Conservation (phyloP, 345 rosid genomes). For the Acer negundo region DNA sequence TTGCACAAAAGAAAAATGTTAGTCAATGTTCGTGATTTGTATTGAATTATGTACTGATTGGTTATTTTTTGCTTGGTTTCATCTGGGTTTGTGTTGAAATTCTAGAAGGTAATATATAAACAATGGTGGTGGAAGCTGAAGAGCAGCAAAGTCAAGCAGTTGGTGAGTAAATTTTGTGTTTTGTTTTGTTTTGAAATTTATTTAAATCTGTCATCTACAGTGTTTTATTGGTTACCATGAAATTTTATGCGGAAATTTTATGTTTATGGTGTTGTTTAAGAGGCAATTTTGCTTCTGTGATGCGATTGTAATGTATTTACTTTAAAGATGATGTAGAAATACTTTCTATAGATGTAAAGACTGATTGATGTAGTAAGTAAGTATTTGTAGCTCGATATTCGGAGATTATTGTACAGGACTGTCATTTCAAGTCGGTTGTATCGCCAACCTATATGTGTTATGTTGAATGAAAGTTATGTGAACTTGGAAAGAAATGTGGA, state of each 20-base stretch:
- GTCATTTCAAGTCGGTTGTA: neutral
- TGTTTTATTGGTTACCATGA: neutral
- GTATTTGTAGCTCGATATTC: neutral
- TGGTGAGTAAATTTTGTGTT: constrained; percentile 29
- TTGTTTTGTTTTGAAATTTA: neutral
- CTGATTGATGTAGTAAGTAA: neutral
- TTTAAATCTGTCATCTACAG: neutral
- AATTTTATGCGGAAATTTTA: neutral
- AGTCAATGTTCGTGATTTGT: neutral
- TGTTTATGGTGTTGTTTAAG: neutral
- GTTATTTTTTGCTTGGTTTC: neutral
- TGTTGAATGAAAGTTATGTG: neutral
- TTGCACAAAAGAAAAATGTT: neutral
- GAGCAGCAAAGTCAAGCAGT: constrained; percentile 44
- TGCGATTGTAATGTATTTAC: neutral
- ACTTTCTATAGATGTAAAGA: neutral
- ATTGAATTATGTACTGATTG: neutral
- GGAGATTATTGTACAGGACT: neutral
- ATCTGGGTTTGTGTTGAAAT: neutral
- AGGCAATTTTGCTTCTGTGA: neutral
- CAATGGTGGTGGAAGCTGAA: constrained; percentile 56
- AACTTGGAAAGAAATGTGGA: neutral
- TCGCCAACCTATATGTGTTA: neutral
- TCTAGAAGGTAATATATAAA: neutral
- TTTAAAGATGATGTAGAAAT: neutral